Conservation (phyloP, 495 filamentous ascomycete genomes). For the Poronia punctata region DNA sequence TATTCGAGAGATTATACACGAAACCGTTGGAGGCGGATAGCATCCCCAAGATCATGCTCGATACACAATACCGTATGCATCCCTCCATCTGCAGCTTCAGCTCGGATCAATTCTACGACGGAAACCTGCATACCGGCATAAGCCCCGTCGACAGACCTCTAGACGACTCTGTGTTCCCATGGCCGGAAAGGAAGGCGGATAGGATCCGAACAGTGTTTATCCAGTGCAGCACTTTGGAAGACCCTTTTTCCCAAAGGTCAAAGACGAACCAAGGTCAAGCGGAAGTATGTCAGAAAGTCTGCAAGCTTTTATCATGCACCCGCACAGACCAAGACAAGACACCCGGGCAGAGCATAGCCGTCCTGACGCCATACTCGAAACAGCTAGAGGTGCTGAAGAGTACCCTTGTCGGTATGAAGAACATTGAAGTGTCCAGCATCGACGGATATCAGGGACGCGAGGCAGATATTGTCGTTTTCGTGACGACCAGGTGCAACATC, state of each 20-base stretch:
- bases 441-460: conserved; percentile 48
- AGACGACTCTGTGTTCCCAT: conserved; percentile 24
- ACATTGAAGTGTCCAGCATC: conserved; percentile 37
- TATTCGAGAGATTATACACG: conserved; percentile 45
- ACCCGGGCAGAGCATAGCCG: conserved; percentile 27
- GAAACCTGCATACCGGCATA: conserved; percentile 35
- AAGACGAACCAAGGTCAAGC: conserved; percentile 43
- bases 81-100: conserved; percentile 35
- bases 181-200: conserved; percentile 15
- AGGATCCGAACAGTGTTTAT: conserved; percentile 32
- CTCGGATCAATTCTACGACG: conserved; percentile 43
- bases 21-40: not conserved
- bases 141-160: conserved; percentile 16
- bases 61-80: conserved; percentile 52
- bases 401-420: conserved; percentile 17
- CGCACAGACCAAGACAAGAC: not conserved
- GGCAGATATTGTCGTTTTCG: conserved; percentile 45
- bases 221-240: conserved; percentile 34
- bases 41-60: conserved; percentile 37
- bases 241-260: conserved; percentile 30
- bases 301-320: conserved; percentile 28
- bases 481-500: conserved; percentile 42
- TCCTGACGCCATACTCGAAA: conserved; percentile 40
- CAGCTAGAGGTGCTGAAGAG: conserved; percentile 33
- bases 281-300: conserved; percentile 25